Conservation (phyloP, 345 rosid species). For the Stellera chamaejasme region DNA sequence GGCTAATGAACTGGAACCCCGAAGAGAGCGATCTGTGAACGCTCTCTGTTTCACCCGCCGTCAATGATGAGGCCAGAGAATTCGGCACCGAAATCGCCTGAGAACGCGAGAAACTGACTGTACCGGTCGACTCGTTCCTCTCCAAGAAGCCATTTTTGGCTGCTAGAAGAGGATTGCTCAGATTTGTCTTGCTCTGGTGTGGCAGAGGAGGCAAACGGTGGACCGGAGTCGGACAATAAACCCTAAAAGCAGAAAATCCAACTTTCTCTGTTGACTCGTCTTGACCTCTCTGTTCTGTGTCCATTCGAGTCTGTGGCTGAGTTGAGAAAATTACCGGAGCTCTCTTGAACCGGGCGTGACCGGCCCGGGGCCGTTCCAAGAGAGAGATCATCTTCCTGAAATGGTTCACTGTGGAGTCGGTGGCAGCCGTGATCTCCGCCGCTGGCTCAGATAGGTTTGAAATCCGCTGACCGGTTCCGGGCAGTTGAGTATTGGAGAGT, state of each 20-base stretch:
- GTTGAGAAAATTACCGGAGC: slow-evolving; percentile 24
- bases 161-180: slow-evolving; percentile 12
- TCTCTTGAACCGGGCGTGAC: slow-evolving; percentile 88
- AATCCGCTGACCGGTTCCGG: slow-evolving; percentile 15
- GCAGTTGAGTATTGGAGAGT: slow-evolving; percentile 31
- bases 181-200: slow-evolving; percentile 24
- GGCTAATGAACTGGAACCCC: slow-evolving; percentile 58
- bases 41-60: slow-evolving; percentile 58
- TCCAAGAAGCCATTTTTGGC: slow-evolving; percentile 25
- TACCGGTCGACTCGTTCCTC: slow-evolving; percentile 26
- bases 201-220: slow-evolving; percentile 78
- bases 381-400: slow-evolving; percentile 73
- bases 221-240: slow-evolving; percentile 57
- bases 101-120: slow-evolving; percentile 48
- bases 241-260: slow-evolving; percentile 55
- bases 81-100: slow-evolving; percentile 44
- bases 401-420: slow-evolving; percentile 63
- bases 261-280: slow-evolving; percentile 15
- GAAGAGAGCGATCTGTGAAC: slow-evolving; percentile 50
- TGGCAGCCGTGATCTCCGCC: slow-evolving; percentile 45
- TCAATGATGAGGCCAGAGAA: slow-evolving; percentile 67
- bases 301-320: slow-evolving; percentile 11
- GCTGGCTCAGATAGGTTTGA: slow-evolving; percentile 10
- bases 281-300: slow-evolving; percentile 13
- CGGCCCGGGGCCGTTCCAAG: slow-evolving; percentile 61